Evolutionary conservation across 2,329 filamentous ascomycete genomes (phyloP), one percentile per base, ranked within the genome.

Genomic region (Fusarium longipes): DNA sequence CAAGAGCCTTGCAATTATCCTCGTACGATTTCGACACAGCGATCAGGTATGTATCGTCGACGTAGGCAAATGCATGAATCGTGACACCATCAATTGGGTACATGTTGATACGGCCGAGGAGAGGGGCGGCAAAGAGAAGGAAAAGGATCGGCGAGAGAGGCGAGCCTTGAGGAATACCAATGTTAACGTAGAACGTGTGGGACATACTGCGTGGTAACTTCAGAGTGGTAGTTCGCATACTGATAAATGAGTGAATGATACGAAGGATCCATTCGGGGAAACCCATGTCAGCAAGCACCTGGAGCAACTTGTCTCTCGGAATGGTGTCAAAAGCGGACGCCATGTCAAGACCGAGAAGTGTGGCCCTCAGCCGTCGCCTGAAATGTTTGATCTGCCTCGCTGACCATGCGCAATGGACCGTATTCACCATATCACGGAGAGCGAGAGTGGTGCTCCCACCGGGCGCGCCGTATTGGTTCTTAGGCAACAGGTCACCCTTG

Each of bases 111-210:
- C 29, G 9, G 4, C 40, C 38, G 6, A 60, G 44, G 1, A 61
- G 27, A 2, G 55, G 55, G 1, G 56, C 50, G 6, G 60, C 38
- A 20, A 61, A 67, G 33, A 67, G 39, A 2, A 61, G 36, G 43
- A 65, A 67, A 5, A 65, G 43, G 2, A 67, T 18, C 1, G 60
- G 47, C 2, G 64, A 65, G 1, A 57, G 22, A 3, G 39, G 56
- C 2, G 40, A 49, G 3, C 61, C 64, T 32, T 67, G 61, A 5
- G 61, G 60, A 10, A 67, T 51, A 9, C 64, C 61, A 11, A 49
- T 56, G 42, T 65, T 57, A 25, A 57, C 18, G 9, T 20, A 55
- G 12, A 61, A 61, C 1, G 9, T 8, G 0, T 36, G 7, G 8
- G 61, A 52, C 2, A 33, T 45, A 11, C 39, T 43, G 3, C 36